These are phyloP conservation scores for Populus alba DNA, from an alignment of 345 rosid genomes.

Conservation along the genomic window DNA sequence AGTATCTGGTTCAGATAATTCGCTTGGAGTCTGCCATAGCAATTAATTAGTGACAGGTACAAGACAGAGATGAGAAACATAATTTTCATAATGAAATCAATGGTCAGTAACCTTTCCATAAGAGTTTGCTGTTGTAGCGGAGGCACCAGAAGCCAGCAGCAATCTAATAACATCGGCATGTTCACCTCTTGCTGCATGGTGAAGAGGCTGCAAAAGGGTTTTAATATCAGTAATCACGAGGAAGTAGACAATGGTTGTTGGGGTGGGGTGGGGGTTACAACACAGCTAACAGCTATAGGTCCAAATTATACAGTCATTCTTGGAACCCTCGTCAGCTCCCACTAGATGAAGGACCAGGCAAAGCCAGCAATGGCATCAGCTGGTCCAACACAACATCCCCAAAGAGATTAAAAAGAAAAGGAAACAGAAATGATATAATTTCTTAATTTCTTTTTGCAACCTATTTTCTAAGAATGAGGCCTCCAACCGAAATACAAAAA, in stretches of 20 bases:
- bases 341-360: not conserved
- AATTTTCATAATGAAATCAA: not conserved
- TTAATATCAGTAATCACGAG: not conserved
- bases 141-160: slow-evolving; percentile 69
- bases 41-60: slow-evolving; percentile 13
- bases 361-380: not conserved
- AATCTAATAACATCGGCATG: slow-evolving; percentile 64
- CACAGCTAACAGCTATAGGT: not conserved
- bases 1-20: slow-evolving; percentile 56
- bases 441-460: not conserved
- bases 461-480: not conserved
- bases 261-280: not conserved
- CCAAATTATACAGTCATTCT: not conserved
- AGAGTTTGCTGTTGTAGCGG: slow-evolving; percentile 46
- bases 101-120: slow-evolving; percentile 63
- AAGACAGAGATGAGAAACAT: not conserved
- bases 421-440: not conserved
- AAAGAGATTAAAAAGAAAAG: not conserved
- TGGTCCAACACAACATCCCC: not conserved
- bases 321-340: not conserved
- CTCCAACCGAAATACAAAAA: not conserved
- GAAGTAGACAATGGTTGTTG: not conserved
- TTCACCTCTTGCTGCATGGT: slow-evolving; percentile 93
- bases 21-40: slow-evolving; percentile 55
- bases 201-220: slow-evolving; percentile 63